These are phyloP conservation scores for Colletotrichum ledebouriae DNA, from an alignment of 2,329 filamentous ascomycete genomes.

Conservation along the genomic window DNA sequence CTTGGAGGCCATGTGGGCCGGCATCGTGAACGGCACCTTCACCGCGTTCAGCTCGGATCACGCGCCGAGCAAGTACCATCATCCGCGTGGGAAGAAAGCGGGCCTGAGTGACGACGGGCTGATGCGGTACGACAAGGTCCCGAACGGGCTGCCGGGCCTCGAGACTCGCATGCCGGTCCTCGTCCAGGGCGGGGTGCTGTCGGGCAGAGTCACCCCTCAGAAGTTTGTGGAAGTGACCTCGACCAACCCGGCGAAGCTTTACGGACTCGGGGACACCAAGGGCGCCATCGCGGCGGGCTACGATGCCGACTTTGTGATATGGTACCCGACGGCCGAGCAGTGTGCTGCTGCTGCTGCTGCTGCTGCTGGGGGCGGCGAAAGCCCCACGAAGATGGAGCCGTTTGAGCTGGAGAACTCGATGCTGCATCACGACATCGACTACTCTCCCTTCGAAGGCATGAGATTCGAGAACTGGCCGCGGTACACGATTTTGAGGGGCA, in stretches of 20 bases:
- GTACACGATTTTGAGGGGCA: constrained; percentile 70
- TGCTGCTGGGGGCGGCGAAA: constrained; percentile 36
- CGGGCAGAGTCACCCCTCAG: constrained; percentile 55
- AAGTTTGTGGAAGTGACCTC: constrained; percentile 68
- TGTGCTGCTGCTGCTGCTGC: constrained; percentile 41
- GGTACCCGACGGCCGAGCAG: constrained; percentile 59
- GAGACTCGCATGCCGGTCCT: constrained; percentile 66
- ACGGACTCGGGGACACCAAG: constrained; percentile 66
- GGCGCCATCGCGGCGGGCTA: constrained; percentile 63
- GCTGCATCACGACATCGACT: constrained; percentile 73
- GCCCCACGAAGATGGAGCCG: constrained; percentile 45
- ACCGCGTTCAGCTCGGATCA: constrained; percentile 63
- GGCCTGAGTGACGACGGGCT: constrained; percentile 47
- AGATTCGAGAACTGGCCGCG: constrained; percentile 71
- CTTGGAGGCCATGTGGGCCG: constrained; percentile 65
- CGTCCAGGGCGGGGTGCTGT: constrained; percentile 49
- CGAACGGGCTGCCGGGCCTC: constrained; percentile 70
- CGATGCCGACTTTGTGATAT: constrained; percentile 70
- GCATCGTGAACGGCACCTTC: constrained; percentile 65
- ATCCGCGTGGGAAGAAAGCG: constrained; percentile 62
- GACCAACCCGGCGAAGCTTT: constrained; percentile 69
- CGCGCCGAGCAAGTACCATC: constrained; percentile 64
- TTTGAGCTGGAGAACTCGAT: constrained; percentile 63
- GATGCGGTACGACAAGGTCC: constrained; percentile 66
- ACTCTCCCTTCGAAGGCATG: constrained; percentile 72